Evolutionary conservation across 495 filamentous ascomycete species (phyloP), one percentile per base, ranked within the genome.

Genomic region (Talaromyces ruber): DNA sequence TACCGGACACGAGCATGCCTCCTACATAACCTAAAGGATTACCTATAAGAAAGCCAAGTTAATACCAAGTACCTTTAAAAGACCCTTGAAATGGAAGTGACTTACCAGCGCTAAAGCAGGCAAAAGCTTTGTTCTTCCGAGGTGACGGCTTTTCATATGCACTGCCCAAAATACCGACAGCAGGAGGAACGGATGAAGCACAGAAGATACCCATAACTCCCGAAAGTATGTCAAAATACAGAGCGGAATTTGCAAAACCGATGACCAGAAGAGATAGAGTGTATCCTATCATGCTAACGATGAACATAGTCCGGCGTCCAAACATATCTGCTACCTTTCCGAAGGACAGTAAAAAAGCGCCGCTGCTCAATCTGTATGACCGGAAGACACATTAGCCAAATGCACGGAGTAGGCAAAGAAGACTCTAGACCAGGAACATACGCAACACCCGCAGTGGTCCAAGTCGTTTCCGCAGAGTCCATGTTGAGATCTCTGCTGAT

Each of bases 311-410:
- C 63, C 87, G 83, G 61, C 88, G 87, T 29, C 88, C 89, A 64
- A 89, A 89, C 63, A 90, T 82, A 66, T 92, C 89, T 18, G 84
- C 86, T 30, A 92, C 72, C 65, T 85, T 83, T 39, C 89, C 89
- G 76, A 88, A 91, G 58, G 89, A 80, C 12, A 93, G 75, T 30
- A 92, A 72, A 65, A 92, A 88, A 30, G 87, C 84, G 45, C 88
- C 89, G 54, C 86, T 85, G 3, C 84, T 82, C 45, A 92, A 78
- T 22, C 84, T 86, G 59, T 63, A 28, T 45, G 7, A 26, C 43
- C 63, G 58, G 32, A 28, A 43, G 24, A 55, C 22, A 55, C 3
- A 34, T 28, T 14, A 54, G 39, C 12, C 2, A 4, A n/a, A 34
- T 9, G 6, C 9, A 22, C 5, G 0, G 5, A 28, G 4, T 14